Base-by-base conservation (phyloP, 352 stramenopile genomes). In the Pythium rishiriense region DNA sequence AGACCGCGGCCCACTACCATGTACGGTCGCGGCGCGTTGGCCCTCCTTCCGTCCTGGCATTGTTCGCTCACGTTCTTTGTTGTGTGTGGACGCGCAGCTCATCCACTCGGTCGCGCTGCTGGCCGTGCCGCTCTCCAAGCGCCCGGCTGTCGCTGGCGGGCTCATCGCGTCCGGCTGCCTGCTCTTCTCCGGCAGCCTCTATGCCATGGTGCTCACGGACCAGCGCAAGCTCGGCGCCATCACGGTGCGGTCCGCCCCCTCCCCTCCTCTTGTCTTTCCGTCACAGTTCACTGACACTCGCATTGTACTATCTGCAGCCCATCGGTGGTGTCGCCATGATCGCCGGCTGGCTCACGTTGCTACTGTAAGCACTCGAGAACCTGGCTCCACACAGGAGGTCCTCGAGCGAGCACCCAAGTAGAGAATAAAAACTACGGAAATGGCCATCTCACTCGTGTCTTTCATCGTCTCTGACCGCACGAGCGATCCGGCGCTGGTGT, bases 1-100 rank as follows among this genome's bases (percentile, higher is more conserved):
- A 92, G 60, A 93, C 84, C 0, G 86, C 83, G 1, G 75, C 86
- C 0, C 79, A 93, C 31, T 95, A 95, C 63, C 86, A 95, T n/a
- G 79, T 92, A 17, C 41, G 8, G 25, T 39, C 8, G 7, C 33
- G 33, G 14, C 14, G 7, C 14, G 33, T 39, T 39, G 33, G n/a
- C n/a, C n/a, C n/a, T n/a, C n/a, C n/a, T n/a, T n/a, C n/a, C n/a
- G n/a, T n/a, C n/a, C n/a, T n/a, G n/a, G 54, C 31, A 19, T 19
- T 39, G 35, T 58, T 63, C 45, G 19, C 29, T 52, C 35, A 53
- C 54, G 63, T 47, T 64, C 55, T 49, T 21, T 37, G 3, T 49
- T 1, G 33, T 21, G 22, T 39, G 29, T 35, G 10, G 8, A 24
- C 21, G 1, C 33, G 5, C 43, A 89, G 76, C 53, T 90, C 31